Evolutionary conservation across 768 basidiomycete species (phyloP).

Genomic region (Mycena filopes): DNA sequence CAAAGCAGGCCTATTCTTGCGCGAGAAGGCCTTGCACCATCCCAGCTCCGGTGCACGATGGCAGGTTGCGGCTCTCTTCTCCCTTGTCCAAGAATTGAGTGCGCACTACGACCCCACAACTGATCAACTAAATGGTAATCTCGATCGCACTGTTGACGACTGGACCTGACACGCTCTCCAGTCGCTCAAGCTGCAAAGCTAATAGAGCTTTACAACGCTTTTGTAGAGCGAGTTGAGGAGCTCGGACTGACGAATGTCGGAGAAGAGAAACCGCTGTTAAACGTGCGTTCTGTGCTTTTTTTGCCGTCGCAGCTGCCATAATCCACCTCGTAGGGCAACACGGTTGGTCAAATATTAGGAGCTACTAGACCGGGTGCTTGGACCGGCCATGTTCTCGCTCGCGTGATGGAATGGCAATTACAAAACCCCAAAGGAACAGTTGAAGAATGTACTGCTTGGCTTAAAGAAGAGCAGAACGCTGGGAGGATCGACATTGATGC

Average conservation of each 20-base stretch:
- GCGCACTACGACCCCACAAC: constrained; percentile 56
- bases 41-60: constrained; percentile 70
- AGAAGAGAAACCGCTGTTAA: constrained; percentile 78
- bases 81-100: constrained; percentile 77
- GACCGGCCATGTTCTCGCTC: constrained; percentile 70
- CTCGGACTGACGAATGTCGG: constrained; percentile 68
- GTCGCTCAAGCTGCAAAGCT: constrained; percentile 57
- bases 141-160: not conserved
- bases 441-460: constrained; percentile 77
- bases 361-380: constrained; percentile 73
- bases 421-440: constrained; percentile 74
- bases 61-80: constrained; percentile 78
- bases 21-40: constrained; percentile 75
- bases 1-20: constrained; percentile 69
- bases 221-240: constrained; percentile 68
- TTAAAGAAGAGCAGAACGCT: constrained; percentile 61
- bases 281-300: constrained; percentile 62
- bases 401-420: constrained; percentile 88
- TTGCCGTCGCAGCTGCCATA: constrained; percentile 14
- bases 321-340: constrained; percentile 68
- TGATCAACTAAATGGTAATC: constrained; percentile 56
- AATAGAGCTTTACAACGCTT: constrained; percentile 72
- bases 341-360: constrained; percentile 65
- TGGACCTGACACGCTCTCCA: constrained; percentile 36
- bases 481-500: constrained; percentile 52